phyloP scores from a whole-genome alignment of 495 filamentous ascomycete species.

The Annulohypoxylon nitens region DNA sequence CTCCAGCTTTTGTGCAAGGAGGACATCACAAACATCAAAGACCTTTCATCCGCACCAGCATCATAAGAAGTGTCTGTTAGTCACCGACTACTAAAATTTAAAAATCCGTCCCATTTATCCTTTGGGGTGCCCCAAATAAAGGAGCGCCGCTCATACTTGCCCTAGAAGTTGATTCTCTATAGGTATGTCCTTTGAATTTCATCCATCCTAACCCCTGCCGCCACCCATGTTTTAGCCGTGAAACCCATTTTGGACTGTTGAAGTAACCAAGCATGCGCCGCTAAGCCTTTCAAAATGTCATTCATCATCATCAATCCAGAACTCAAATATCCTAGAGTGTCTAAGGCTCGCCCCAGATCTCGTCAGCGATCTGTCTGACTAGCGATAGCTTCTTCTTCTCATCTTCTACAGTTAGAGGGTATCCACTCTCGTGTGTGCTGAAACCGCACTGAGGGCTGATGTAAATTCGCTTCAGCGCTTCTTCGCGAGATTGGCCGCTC shows the following conservation, averaged over 20 bases:
- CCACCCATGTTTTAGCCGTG: slow-evolving; percentile 7
- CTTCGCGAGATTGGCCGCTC: slow-evolving; percentile 69
- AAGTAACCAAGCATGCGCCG: slow-evolving; percentile 41
- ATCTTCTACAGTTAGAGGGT: slow-evolving; percentile 72
- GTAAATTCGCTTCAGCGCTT: slow-evolving; percentile 75
- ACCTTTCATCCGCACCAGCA: neutral
- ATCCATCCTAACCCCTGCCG: neutral
- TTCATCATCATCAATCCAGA: slow-evolving; percentile 7
- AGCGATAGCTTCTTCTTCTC: slow-evolving; percentile 78
- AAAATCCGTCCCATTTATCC: neutral
- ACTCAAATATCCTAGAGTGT: slow-evolving; percentile 3
- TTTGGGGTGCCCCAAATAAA: neutral
- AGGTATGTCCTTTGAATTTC: slow-evolving; percentile 24
- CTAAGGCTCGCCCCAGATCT: slow-evolving; percentile 76
- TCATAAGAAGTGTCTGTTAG: neutral
- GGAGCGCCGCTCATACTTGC: neutral
- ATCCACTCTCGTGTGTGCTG: slow-evolving; percentile 77
- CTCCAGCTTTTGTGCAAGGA: neutral
- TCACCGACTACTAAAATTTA: neutral
- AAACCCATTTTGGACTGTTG: slow-evolving; percentile 44
- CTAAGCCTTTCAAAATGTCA: slow-evolving; percentile 16
- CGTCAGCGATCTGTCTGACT: slow-evolving; percentile 76
- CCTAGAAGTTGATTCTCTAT: slow-evolving; percentile 48
- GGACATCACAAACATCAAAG: neutral
- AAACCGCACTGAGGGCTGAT: slow-evolving; percentile 87